A percentile compares a stretch with the other conserved stretches of the same genome.
phyloP scores from a whole-genome alignment of 768 basidiomycete genomes.

The Termitomyces sp. region DNA sequence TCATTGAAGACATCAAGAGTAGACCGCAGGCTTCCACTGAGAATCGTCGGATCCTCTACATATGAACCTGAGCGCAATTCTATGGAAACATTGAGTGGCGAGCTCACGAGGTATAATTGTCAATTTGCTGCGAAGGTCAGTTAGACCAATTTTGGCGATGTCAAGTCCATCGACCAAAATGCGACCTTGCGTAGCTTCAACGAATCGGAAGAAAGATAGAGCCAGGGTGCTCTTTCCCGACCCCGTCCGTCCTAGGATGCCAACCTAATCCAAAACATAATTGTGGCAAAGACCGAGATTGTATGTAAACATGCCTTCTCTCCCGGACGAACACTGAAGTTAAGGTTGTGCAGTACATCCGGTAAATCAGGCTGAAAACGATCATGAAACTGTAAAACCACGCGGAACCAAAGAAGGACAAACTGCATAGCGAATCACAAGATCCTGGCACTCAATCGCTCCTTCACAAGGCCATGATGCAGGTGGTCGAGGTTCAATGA shows the following conservation, averaged over 20 bases:
- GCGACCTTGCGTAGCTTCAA: conserved; percentile 75
- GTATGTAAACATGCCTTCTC: conserved; percentile 55
- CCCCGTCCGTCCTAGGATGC: conserved; percentile 66
- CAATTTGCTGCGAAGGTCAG: conserved; percentile 70
- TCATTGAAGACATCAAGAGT: conserved; percentile 85
- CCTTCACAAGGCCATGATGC: conserved; percentile 74
- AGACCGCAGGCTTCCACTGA: conserved; percentile 76
- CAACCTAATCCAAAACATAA: conserved; percentile 35
- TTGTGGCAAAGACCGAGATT: neutral
- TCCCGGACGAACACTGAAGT: conserved; percentile 64
- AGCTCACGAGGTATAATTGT: conserved; percentile 63
- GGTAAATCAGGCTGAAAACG: conserved; percentile 71
- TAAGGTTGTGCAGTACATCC: conserved; percentile 74
- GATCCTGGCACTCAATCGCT: conserved; percentile 62
- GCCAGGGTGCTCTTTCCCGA: conserved; percentile 79
- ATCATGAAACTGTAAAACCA: neutral
- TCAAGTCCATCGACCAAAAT: conserved; percentile 78
- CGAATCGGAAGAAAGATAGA: conserved; percentile 78
- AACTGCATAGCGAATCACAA: conserved; percentile 76
- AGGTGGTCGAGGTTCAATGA: conserved; percentile 79
- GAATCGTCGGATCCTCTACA: conserved; percentile 82
- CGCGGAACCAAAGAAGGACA: conserved; percentile 18
- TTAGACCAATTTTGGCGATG: conserved; percentile 73
- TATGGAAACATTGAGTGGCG: neutral
- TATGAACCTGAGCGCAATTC: neutral